phyloP scores from a whole-genome alignment of 306 rosid genomes.

The Cajanus cajan region DNA sequence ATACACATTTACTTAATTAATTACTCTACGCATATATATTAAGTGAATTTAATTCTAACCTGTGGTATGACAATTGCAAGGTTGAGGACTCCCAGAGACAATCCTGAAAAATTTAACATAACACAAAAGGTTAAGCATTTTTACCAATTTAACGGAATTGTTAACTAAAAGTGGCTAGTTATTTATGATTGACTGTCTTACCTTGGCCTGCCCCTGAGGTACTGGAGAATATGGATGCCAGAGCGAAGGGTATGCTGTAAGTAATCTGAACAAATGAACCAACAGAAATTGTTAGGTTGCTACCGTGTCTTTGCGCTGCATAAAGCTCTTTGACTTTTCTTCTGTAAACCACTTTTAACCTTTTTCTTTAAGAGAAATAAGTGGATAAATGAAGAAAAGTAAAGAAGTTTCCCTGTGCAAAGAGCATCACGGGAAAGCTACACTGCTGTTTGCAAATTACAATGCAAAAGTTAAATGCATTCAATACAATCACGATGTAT shows the following conservation, averaged over 20 bases:
- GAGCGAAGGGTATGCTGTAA: constrained; percentile 83
- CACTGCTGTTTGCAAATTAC: not conserved
- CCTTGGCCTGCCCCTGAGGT: constrained; percentile 89
- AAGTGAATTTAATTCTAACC: constrained; percentile 34
- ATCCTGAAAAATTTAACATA: constrained; percentile 48
- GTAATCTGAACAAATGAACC: constrained; percentile 57
- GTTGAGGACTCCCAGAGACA: constrained; percentile 78
- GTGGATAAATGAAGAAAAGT: constrained; percentile 20
- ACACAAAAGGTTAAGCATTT: not conserved
- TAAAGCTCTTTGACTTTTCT: constrained; percentile 2
- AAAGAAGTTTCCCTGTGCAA: constrained; percentile 2
- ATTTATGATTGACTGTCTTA: not conserved
- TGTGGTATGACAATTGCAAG: constrained; percentile 78
- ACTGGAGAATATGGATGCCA: constrained; percentile 79
- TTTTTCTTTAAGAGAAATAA: not conserved
- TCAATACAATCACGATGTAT: constrained; percentile 2
- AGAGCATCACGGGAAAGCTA: constrained; percentile 22
- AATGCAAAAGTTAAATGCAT: not conserved
- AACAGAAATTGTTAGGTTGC: constrained; percentile 8
- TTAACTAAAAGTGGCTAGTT: not conserved
- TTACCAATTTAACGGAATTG: not conserved
- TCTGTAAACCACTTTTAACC: not conserved
- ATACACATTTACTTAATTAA: not conserved
- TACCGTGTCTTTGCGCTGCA: not conserved
- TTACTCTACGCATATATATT: not conserved